These are phyloP conservation scores for Pseudognaphalium luteoalbum DNA, from an alignment of 129 eudicot genomes.

Conservation along the genomic window DNA sequence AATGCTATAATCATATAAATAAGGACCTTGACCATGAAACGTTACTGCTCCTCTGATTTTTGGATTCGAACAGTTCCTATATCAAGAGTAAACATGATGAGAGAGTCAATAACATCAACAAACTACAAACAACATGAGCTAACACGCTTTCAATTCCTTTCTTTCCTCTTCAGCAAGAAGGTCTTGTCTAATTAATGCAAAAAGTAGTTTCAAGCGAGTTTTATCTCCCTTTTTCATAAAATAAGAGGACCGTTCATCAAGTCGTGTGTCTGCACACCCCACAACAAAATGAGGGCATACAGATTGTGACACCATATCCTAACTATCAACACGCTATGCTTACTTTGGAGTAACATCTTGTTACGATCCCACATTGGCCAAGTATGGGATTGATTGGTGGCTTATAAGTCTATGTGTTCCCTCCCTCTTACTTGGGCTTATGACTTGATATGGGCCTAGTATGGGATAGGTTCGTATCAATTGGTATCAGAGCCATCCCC, in stretches of 20 bases:
- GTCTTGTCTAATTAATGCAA: too few species aligned
- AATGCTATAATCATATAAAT: conserved; percentile 84
- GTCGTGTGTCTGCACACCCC: neutral
- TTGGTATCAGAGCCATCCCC: too few species aligned
- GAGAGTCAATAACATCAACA: neutral
- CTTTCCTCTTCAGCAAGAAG: neutral
- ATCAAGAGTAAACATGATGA: conserved; percentile 21
- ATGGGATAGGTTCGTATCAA: too few species aligned
- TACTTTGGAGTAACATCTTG: neutral
- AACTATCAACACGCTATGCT: neutral
- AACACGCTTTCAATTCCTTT: neutral
- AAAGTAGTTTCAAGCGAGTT: too few species aligned
- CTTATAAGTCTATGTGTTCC: too few species aligned
- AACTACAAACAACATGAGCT: neutral
- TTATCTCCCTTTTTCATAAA: neutral
- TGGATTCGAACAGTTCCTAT: conserved; percentile 84
- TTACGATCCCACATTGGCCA: too few species aligned
- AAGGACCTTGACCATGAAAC: conserved; percentile 96
- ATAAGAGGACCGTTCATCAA: neutral
- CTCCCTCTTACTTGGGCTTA: too few species aligned
- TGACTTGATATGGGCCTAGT: too few species aligned
- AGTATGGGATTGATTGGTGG: too few species aligned
- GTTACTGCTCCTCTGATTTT: conserved; percentile 93
- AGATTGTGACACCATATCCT: neutral
- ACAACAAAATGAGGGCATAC: neutral